These are phyloP conservation scores for Penicillium sp. DNA, from an alignment of 2,329 filamentous ascomycete species.

Conservation along the genomic window DNA sequence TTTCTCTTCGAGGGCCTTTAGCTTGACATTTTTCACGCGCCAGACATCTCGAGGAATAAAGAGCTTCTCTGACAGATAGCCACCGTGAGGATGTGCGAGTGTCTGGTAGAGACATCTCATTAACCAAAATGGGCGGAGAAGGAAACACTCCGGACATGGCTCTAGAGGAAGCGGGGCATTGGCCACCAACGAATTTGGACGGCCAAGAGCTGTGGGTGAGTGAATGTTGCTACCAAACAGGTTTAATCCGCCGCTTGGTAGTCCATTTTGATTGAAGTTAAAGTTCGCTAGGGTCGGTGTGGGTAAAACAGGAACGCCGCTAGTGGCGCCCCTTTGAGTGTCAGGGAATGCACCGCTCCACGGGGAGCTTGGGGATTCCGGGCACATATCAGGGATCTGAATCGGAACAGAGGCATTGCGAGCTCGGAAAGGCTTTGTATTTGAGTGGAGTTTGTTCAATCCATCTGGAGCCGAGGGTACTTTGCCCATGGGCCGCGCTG, in stretches of 20 bases:
- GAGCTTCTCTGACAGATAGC: slow-evolving; percentile 84
- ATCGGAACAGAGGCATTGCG: slow-evolving; percentile 69
- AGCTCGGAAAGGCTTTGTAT: slow-evolving; percentile 67
- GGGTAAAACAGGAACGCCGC: slow-evolving; percentile 60
- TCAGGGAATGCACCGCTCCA: slow-evolving; percentile 64
- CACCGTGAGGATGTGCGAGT: slow-evolving; percentile 83
- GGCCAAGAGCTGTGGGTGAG: slow-evolving; percentile 60
- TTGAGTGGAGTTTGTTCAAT: slow-evolving; percentile 68
- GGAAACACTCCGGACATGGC: slow-evolving; percentile 81
- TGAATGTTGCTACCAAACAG: slow-evolving; percentile 84
- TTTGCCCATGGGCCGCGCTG: slow-evolving; percentile 38
- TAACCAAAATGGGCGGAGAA: slow-evolving; percentile 95
- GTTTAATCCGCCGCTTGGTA: slow-evolving; percentile 66
- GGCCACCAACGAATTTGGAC: slow-evolving; percentile 59
- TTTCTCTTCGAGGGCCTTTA: slow-evolving; percentile 91
- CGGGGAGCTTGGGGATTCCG: slow-evolving; percentile 71
- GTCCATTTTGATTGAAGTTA: slow-evolving; percentile 56
- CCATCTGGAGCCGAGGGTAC: slow-evolving; percentile 40
- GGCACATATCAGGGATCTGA: slow-evolving; percentile 58
- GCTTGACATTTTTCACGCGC: slow-evolving; percentile 88
- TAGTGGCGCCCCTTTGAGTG: slow-evolving; percentile 46
- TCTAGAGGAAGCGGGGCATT: slow-evolving; percentile 78
- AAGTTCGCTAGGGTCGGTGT: slow-evolving; percentile 66
- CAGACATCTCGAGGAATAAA: slow-evolving; percentile 93
- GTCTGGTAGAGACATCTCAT: slow-evolving; percentile 95